phyloP scores from a whole-genome alignment of 306 rosid species.

The Prunus salicina region DNA sequence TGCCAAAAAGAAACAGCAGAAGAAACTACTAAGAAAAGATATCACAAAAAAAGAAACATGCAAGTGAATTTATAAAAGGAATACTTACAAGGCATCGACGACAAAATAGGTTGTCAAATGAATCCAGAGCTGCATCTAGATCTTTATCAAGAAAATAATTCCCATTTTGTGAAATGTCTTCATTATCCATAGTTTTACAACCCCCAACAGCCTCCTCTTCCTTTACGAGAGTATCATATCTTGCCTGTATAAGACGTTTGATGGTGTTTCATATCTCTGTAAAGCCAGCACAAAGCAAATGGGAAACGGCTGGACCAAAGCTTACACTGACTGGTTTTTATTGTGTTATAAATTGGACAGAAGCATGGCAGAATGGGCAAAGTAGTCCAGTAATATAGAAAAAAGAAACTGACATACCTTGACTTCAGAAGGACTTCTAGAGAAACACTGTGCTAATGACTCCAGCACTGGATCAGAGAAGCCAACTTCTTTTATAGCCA shows the following conservation, averaged over 20 bases:
- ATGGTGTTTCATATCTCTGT: slow-evolving; percentile 92
- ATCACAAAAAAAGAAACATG: slow-evolving; percentile 4
- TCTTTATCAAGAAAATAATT: slow-evolving; percentile 81
- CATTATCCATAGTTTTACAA: slow-evolving; percentile 48
- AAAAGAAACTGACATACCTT: slow-evolving; percentile 48
- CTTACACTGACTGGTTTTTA: slow-evolving; percentile 73
- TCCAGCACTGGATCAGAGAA: slow-evolving; percentile 70
- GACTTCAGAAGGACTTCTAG: slow-evolving; percentile 69
- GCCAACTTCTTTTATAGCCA: slow-evolving; percentile 75
- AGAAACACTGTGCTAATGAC: slow-evolving; percentile 71
- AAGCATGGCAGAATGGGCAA: slow-evolving; percentile 24
- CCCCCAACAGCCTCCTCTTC: slow-evolving; percentile 51
- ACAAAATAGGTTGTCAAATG: slow-evolving; percentile 95
- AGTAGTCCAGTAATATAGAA: not conserved
- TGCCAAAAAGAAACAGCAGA: slow-evolving; percentile 31
- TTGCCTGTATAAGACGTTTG: slow-evolving; percentile 98
- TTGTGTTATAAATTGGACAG: slow-evolving; percentile 31
- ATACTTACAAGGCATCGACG: slow-evolving; percentile 90
- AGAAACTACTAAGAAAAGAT: slow-evolving; percentile 1
- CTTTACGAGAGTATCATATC: slow-evolving; percentile 58
- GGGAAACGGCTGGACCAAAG: slow-evolving; percentile 87
- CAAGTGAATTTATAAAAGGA: slow-evolving; percentile 11
- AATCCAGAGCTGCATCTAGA: slow-evolving; percentile 96
- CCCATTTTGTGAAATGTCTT: slow-evolving; percentile 53
- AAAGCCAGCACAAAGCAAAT: slow-evolving; percentile 89